Conservation (phyloP, 208 protist genomes). For the Sergeia podlipaevii region DNA sequence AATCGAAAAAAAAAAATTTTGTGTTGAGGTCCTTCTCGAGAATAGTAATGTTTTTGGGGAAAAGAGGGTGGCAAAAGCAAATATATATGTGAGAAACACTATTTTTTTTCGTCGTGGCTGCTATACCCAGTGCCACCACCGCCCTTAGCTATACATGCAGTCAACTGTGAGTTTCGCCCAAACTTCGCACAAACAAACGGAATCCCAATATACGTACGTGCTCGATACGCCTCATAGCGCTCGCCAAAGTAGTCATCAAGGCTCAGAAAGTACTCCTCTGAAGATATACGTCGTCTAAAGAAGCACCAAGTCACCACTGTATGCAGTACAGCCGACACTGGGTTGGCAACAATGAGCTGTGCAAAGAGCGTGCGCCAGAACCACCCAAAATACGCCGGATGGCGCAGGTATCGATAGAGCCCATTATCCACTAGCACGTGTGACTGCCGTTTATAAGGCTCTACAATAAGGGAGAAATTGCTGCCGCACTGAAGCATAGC, state of each 20-base stretch:
- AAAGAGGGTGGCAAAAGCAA: too few species aligned
- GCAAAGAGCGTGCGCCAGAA: constrained; percentile 91
- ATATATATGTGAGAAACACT: too few species aligned
- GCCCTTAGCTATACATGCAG: too few species aligned
- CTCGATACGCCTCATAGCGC: constrained; percentile 79
- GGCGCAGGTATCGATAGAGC: constrained; percentile 88
- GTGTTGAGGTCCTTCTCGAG: too few species aligned
- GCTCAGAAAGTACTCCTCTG: constrained; percentile 83
- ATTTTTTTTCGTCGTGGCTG: too few species aligned
- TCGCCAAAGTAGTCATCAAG: constrained; percentile 87
- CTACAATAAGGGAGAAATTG: constrained; percentile 86
- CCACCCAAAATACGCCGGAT: constrained; percentile 96
- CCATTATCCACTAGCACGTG: constrained; percentile 91
- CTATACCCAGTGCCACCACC: too few species aligned
- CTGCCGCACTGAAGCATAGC: constrained; percentile 79
- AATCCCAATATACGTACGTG: constrained; percentile 74
- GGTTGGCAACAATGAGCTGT: constrained; percentile 94
- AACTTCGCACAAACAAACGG: constrained; percentile 64
- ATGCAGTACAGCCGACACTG: constrained; percentile 78
- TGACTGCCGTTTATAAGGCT: constrained; percentile 36
- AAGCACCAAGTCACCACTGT: constrained; percentile 86
- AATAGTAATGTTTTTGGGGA: too few species aligned
- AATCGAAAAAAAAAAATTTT: too few species aligned
- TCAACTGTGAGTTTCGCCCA: too few species aligned
- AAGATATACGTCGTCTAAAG: constrained; percentile 87